Conservation (phyloP, 306 rosid genomes). For the Quercus gilva region DNA sequence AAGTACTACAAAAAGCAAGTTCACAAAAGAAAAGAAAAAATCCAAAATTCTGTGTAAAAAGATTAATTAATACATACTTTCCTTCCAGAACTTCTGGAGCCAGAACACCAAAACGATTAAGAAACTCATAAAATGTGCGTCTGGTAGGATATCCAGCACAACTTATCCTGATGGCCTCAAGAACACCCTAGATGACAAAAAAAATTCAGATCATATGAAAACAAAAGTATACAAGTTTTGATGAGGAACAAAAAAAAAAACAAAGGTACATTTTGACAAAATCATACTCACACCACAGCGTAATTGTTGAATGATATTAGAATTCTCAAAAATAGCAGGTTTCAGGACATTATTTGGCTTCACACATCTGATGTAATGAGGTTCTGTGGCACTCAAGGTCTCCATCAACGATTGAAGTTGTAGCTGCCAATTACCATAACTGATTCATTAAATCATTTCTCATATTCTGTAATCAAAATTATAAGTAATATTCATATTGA, state of each 20-base stretch:
- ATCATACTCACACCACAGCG: conserved; percentile 95
- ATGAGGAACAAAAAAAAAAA: not conserved
- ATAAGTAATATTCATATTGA: not conserved
- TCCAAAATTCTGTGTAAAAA: too few relatives aligned
- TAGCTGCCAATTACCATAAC: conserved; percentile 44
- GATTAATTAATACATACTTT: conserved; percentile 40
- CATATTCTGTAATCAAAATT: not conserved
- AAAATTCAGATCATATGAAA: conserved; percentile 20
- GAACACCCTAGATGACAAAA: conserved; percentile 78
- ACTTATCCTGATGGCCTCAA: conserved; percentile 97
- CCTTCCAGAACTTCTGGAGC: conserved; percentile 97
- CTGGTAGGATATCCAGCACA: conserved; percentile 99
- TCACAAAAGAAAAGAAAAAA: too few relatives aligned
- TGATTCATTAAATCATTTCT: too few relatives aligned
- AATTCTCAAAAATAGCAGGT: conserved; percentile 91
- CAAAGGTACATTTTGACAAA: conserved; percentile 10
- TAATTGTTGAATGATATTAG: conserved; percentile 85
- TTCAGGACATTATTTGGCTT: conserved; percentile 91
- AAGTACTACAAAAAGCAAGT: too few relatives aligned
- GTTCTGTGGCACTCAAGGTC: conserved; percentile 87
- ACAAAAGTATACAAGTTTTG: conserved; percentile 2
- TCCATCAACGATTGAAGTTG: conserved; percentile 99
- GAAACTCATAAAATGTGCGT: conserved; percentile 92
- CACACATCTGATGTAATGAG: conserved; percentile 98
- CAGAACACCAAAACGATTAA: conserved; percentile 90